Percentiles rank a stretch among this genome's conserved stretches.
Evolutionary conservation across 2,329 filamentous ascomycete genomes (phyloP).

Genomic region (Fusarium papillatum): DNA sequence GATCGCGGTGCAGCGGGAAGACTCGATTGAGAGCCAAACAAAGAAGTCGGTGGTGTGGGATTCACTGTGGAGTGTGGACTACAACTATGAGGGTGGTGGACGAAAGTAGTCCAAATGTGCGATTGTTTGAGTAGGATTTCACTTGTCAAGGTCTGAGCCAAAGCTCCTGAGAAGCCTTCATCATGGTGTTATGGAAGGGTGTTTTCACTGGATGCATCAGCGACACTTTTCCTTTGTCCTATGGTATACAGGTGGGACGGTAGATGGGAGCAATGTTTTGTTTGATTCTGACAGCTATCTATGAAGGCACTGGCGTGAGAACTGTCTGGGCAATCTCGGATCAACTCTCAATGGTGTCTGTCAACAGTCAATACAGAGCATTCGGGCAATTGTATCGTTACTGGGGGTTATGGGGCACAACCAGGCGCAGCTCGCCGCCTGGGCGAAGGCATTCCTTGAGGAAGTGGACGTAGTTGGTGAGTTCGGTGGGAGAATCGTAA

Average conservation of each 20-base stretch:
- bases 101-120: slow-evolving; percentile 38
- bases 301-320: neutral
- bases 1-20: slow-evolving; percentile 53
- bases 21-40: slow-evolving; percentile 54
- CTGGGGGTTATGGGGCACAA: neutral
- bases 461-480: slow-evolving; percentile 3
- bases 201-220: slow-evolving; percentile 25
- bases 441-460: slow-evolving; percentile 24
- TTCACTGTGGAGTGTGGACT: slow-evolving; percentile 71
- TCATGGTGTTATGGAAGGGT: slow-evolving; percentile 25
- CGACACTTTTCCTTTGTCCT: slow-evolving; percentile 18
- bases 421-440: slow-evolving; percentile 20
- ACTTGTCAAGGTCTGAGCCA: neutral
- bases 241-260: slow-evolving; percentile 15
- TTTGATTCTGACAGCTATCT: slow-evolving; percentile 9
- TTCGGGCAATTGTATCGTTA: neutral
- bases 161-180: slow-evolving; percentile 13
- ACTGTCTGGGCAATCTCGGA: neutral
- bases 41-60: slow-evolving; percentile 73
- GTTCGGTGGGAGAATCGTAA: neutral
- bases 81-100: slow-evolving; percentile 63
- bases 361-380: slow-evolving; percentile 10
- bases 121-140: neutral
- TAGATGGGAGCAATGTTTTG: slow-evolving; percentile 22
- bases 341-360: neutral